Evolutionary conservation across 2,329 filamentous ascomycete genomes (phyloP), one percentile per base, ranked within the genome.

Genomic region (Fonsecaea multimorphosa): DNA sequence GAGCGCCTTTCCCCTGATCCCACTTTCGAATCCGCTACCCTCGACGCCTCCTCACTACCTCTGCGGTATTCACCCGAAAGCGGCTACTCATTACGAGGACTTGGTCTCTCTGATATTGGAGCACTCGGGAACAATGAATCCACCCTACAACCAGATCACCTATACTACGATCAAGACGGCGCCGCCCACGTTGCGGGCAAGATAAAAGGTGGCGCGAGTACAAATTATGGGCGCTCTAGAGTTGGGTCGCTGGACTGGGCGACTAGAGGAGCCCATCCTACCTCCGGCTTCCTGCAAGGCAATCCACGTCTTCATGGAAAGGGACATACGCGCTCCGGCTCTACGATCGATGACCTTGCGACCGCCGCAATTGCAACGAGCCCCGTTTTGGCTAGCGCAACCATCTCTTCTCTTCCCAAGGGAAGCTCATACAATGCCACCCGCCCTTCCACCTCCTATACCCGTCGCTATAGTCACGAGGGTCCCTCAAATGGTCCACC

Each of bases 301-400:
- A 51, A 31, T 51, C 63, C 46, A 40, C 46, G 54, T 8, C 19
- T 44, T 46, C 40, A 22, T 49, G 58, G 29, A 19, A 66, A 65
- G 55, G 71, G 78, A 60, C 80, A 82, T 73, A 77, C 78, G 63
- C 76, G 80, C 58, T 79, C 79, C 51, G 78, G 77, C 64, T 82
- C 80, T 16, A 82, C 78, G 56, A 82, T 82, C 65, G 72, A 83
- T 72, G 79, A 81, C 44, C 78, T 84, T 70, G 81, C 82, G 65
- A 83, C 79, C 58, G 82, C 83, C 72, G 82, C 81, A 52, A 77
- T 83, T 68, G 81, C 81, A 54, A 83, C 80, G 27, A 82, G 80
- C 68, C 79, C 81, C 62, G 78, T 78, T 34, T 79, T 81, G 64
- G 67, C 74, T 38, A 75, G 76, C 64, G 73, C 74, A 52, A 73